Base-by-base conservation (phyloP, 306 rosid genomes). In the Ochetophila trinervis region DNA sequence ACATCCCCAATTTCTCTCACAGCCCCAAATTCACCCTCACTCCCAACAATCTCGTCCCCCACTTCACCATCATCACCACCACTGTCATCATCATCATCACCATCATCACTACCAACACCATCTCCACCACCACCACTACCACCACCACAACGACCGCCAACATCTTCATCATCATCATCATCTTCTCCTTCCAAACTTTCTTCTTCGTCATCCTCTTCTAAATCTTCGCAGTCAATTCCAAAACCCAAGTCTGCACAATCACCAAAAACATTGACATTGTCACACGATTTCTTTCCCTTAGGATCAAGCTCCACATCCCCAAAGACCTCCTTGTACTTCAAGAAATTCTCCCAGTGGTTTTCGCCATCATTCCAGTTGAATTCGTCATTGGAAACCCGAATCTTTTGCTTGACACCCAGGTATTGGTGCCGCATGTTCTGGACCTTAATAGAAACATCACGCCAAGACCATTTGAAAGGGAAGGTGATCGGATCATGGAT, bases 381-480 rank as follows among this genome's bases (percentile, higher is more conserved):
- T 7, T 77, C 76, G 32, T 87, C 79, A 37, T 78, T 72, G 36
- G 96, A 78, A 60, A 85, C 69, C 40, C 79, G 86, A 60, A 92
- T 92, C 89, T 92, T 92, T 85, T 87, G 96, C 83, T 89, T 92
- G 53, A 92, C 96, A 14, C 98, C 95, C 51, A 92, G 76, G 72
- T 92, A 92, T 83, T 92, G 96, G 63, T 89, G 95, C 18, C 98
- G 92, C 98, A 92, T 92, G 89, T 92, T 89, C 80, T 92, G 96
- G 53, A 92, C 95, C 85, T 92, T 92, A 80, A 89, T 88, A 11
- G 96, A 92, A n/a, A 92, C 96, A 22, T 92, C 98, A 18, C 98
- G 92, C 98, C 98, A 92, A 0, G 95, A 85, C 98, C 98, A 92
- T 54, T 79, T 80, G 88, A 92, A 92, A 12, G 96, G 98, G 70